Evolutionary conservation across 495 filamentous ascomycete species (phyloP).

Genomic region (Podospora anserina): DNA sequence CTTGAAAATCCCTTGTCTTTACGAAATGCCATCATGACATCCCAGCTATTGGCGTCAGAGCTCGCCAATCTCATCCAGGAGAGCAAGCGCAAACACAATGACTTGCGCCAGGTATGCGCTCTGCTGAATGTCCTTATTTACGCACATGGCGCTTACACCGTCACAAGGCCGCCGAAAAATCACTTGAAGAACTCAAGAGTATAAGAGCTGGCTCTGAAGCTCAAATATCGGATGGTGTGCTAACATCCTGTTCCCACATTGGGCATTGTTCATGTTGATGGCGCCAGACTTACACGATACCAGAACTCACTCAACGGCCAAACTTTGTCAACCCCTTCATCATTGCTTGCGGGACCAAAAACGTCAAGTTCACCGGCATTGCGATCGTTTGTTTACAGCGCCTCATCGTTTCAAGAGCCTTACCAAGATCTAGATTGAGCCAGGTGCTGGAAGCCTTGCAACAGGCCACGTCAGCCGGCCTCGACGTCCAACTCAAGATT

Average conservation of each 20-base stretch:
- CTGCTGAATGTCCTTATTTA: neutral
- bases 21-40: constrained; percentile 69
- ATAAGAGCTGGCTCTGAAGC: constrained; percentile 73
- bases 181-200: constrained; percentile 81
- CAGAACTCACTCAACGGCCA: constrained; percentile 78
- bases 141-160: neutral
- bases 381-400: constrained; percentile 85
- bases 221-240: constrained; percentile 77
- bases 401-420: constrained; percentile 72
- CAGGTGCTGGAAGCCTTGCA: constrained; percentile 84
- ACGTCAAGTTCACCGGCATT: constrained; percentile 82
- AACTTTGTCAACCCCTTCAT: constrained; percentile 90
- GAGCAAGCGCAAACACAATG: constrained; percentile 86
- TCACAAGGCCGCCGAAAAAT: constrained; percentile 86
- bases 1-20: neutral
- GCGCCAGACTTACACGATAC: constrained; percentile 18
- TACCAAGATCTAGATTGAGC: constrained; percentile 69
- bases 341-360: constrained; percentile 82
- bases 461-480: constrained; percentile 68
- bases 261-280: neutral
- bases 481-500: constrained; percentile 95
- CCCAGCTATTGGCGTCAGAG: constrained; percentile 85
- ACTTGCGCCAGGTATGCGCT: constrained; percentile 71
- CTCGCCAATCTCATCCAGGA: constrained; percentile 91
- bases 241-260: constrained; percentile 5